phyloP scores from a whole-genome alignment of 2,329 filamentous ascomycete genomes.

The Penicillium sp. region DNA sequence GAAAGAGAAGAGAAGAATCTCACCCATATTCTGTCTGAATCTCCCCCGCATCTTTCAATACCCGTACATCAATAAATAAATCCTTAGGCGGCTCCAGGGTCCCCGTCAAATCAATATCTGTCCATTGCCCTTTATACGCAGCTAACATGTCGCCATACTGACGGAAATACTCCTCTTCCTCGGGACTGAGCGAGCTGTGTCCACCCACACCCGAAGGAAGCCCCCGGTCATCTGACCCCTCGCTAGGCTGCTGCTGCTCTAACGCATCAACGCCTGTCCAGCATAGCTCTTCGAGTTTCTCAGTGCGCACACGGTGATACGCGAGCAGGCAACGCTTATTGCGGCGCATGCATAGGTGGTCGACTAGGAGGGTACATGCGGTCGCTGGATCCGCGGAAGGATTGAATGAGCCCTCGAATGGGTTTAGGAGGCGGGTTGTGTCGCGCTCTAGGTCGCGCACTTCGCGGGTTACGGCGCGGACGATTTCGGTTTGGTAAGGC shows the following conservation, averaged over 20 bases:
- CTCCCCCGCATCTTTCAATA: slow-evolving; percentile 94
- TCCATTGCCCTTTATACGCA: slow-evolving; percentile 98
- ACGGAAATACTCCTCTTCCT: slow-evolving; percentile 94
- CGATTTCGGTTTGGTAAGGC: slow-evolving; percentile 87
- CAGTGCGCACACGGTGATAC: slow-evolving; percentile 85
- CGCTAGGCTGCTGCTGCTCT: slow-evolving; percentile 62
- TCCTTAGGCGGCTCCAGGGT: slow-evolving; percentile 92
- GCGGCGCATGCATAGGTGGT: slow-evolving; percentile 90
- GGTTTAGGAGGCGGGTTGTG: slow-evolving; percentile 73
- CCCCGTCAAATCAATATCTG: slow-evolving; percentile 92
- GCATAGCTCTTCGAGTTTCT: slow-evolving; percentile 90
- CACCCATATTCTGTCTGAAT: slow-evolving; percentile 99
- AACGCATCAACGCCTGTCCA: slow-evolving; percentile 87
- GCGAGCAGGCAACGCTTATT: slow-evolving; percentile 95
- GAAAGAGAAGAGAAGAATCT: slow-evolving; percentile 29
- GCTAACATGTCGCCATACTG: slow-evolving; percentile 89
- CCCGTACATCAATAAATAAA: slow-evolving; percentile 93
- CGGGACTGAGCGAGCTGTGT: slow-evolving; percentile 80
- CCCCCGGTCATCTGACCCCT: slow-evolving; percentile 36
- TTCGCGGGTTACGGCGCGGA: slow-evolving; percentile 84
- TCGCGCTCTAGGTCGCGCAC: slow-evolving; percentile 91
- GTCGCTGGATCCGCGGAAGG: slow-evolving; percentile 78
- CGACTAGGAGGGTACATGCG: slow-evolving; percentile 85
- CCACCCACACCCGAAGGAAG: slow-evolving; percentile 19
- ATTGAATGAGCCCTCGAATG: slow-evolving; percentile 82